These are phyloP conservation scores for Flaveria brownii DNA, from an alignment of 129 eudicot species.

Conservation along the genomic window DNA sequence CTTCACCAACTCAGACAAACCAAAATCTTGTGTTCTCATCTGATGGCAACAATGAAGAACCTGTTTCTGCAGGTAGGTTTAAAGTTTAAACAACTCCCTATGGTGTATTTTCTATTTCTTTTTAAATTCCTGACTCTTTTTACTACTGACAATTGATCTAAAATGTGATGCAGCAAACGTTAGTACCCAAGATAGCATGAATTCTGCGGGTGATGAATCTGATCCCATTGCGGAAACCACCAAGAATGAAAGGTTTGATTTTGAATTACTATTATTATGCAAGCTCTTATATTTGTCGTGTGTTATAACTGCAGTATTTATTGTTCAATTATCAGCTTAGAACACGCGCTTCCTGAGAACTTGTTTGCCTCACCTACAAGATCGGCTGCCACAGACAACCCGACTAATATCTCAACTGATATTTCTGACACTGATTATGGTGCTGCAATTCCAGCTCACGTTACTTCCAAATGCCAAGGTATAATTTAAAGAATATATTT, in stretches of 20 bases:
- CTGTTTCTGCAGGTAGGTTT: conserved; percentile 42
- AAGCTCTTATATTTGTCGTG: background rate
- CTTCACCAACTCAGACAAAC: conserved; percentile 51
- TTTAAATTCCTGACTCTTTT: background rate
- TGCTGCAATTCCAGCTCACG: conserved; percentile 50
- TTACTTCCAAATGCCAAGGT: conserved; percentile 85
- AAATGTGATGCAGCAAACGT: conserved; percentile 34
- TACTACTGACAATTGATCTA: background rate
- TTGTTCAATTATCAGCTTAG: conserved; percentile 46
- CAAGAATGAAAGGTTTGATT: conserved; percentile 59
- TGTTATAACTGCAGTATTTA: background rate
- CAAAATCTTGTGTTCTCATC: conserved; percentile 28
- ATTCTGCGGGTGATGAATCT: conserved; percentile 33
- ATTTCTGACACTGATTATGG: conserved; percentile 36
- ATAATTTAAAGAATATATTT: background rate
- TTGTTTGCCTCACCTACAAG: conserved; percentile 77
- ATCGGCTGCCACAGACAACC: conserved; percentile 36
- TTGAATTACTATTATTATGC: background rate
- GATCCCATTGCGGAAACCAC: conserved; percentile 26
- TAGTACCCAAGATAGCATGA: conserved; percentile 35
- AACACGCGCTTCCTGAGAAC: conserved; percentile 65
- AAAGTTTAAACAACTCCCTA: background rate
- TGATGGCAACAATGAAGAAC: conserved; percentile 40
- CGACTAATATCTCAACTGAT: conserved; percentile 38
- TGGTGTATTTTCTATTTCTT: background rate